Evolutionary conservation across 2,329 filamentous ascomycete genomes (phyloP), one percentile per base, ranked within the genome.

Genomic region (Dendryphion nanum): DNA sequence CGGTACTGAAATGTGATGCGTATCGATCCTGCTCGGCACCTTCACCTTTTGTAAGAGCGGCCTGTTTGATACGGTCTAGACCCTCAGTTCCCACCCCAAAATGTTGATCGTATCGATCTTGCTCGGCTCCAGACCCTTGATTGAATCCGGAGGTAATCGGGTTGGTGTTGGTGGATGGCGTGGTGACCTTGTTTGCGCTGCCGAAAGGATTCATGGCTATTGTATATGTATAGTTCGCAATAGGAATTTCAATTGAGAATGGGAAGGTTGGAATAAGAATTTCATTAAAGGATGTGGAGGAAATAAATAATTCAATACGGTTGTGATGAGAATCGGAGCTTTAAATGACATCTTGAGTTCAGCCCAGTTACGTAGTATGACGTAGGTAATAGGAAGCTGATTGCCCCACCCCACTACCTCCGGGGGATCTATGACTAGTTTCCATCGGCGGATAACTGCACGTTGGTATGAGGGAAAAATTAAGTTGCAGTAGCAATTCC

Each of bases 1-100:
- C 53, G 3, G 53, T 40, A 34, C 42, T 41, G 33, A 64, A 64
- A 40, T 63, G 55, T n/a, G 42, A 21, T 17, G 45, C 49, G 33
- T 63, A 63, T 16, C 59, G 48, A 32, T 63, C 59, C 36, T 63
- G 59, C 38, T 62, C 58, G 6, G 58, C 57, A 20, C 58, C 58
- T 6, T 40, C 40, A 35, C 57, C 57, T 32, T 54, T 55, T 35
- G 37, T 38, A 46, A 35, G 32, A 8, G 50, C 50, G 13, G 47
- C 52, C 13, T 50, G 45, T 31, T 54, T 55, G 19, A 54, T 35
- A 32, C 51, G 44, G 10, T 53, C 48, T 19, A 44, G 38, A 7
- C 23, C 36, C 7, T 41, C 37, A 7, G 15, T 47, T 5, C 51
- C 49, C 15, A 50, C 40, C 13, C 45, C 45, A 29, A 61, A 61